These are phyloP conservation scores for Alternaria gaisen DNA, from an alignment of 2,329 filamentous ascomycete genomes.

Conservation along the genomic window DNA sequence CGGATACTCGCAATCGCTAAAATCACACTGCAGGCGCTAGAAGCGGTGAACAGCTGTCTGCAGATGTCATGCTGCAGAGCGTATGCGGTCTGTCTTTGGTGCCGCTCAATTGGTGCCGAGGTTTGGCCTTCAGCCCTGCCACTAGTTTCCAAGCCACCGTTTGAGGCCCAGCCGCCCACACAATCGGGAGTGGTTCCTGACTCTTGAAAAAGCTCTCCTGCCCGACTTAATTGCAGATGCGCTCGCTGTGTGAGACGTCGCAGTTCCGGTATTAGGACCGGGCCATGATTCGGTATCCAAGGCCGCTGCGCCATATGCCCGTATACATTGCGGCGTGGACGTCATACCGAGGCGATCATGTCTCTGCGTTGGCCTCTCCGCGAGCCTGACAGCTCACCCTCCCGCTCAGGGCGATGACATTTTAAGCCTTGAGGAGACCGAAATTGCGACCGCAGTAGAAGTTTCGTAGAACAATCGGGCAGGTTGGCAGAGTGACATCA, in stretches of 20 bases:
- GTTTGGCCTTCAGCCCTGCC: conserved; percentile 31
- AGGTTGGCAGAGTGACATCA: conserved; percentile 34
- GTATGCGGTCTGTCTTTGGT: conserved; percentile 23
- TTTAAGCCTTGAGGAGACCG: neutral
- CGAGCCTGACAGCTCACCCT: conserved; percentile 36
- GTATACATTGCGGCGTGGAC: conserved; percentile 10
- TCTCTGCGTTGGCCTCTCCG: conserved; percentile 33
- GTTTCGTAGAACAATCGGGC: conserved; percentile 1
- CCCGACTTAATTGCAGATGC: conserved; percentile 11
- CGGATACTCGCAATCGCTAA: neutral
- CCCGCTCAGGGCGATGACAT: conserved; percentile 16
- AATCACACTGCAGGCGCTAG: conserved; percentile 21
- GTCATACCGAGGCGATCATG: conserved; percentile 21
- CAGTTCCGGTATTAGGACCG: neutral
- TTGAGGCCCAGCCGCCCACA: conserved; percentile 34
- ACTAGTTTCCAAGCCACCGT: conserved; percentile 35
- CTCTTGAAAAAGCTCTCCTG: conserved; percentile 29
- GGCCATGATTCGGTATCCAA: conserved; percentile 11
- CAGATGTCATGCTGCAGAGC: conserved; percentile 44
- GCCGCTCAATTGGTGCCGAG: conserved; percentile 36
- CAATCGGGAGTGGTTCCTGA: conserved; percentile 39
- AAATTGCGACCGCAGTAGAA: neutral
- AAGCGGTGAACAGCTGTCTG: conserved; percentile 43
- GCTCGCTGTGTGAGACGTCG: conserved; percentile 2
- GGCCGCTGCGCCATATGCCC: neutral